These are phyloP conservation scores for Capsicum chinense DNA, from an alignment of 257 asterid species.

Conservation along the genomic window DNA sequence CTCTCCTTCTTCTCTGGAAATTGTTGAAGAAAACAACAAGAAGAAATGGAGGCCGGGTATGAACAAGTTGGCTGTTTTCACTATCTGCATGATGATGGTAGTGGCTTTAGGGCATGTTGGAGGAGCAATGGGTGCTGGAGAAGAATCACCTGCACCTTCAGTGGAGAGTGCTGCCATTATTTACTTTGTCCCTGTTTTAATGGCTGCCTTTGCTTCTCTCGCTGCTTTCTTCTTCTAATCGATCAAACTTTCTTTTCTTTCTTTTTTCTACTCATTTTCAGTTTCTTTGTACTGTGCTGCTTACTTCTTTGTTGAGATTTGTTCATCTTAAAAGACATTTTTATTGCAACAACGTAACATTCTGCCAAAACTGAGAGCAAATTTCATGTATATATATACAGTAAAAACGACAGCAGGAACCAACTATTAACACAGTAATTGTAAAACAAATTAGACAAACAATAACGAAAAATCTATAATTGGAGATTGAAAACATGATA, in stretches of 20 bases:
- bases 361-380: too few relatives aligned
- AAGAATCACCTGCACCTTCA: slow-evolving; percentile 23
- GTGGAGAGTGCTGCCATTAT: slow-evolving; percentile 25
- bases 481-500: too few relatives aligned
- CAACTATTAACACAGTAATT: too few relatives aligned
- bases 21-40: background rate
- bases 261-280: background rate
- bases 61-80: background rate
- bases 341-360: background rate
- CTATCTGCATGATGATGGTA: slow-evolving; percentile 4
- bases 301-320: background rate
- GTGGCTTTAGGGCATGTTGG: slow-evolving; percentile 6
- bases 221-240: slow-evolving; percentile 25
- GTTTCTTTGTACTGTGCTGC: background rate
- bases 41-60: background rate
- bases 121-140: slow-evolving; percentile 26
- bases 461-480: too few relatives aligned
- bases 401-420: too few relatives aligned
- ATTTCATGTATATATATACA: too few relatives aligned
- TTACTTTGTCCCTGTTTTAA: background rate
- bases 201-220: slow-evolving; percentile 22
- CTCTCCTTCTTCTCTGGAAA: background rate
- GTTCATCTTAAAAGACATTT: background rate
- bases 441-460: too few relatives aligned
- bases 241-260: too few relatives aligned